These are phyloP conservation scores for Penicillium crystallinum DNA, from an alignment of 495 filamentous ascomycete genomes.

Conservation along the genomic window DNA sequence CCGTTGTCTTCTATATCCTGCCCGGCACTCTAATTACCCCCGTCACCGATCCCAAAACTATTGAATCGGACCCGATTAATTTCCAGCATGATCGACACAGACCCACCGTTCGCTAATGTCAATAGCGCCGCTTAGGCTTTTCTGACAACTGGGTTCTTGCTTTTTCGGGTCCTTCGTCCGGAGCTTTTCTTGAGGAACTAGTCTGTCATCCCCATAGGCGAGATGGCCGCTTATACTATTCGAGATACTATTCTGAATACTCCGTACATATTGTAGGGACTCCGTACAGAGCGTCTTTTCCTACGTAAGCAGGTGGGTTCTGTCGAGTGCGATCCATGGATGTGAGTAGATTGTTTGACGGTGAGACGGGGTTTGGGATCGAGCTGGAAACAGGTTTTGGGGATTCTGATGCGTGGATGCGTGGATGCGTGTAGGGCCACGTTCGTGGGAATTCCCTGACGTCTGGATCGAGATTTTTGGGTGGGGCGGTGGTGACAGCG, in stretches of 20 bases:
- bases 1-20: too few species aligned
- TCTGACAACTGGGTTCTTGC: slow-evolving; percentile 4
- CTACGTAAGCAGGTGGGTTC: not conserved
- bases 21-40: too few species aligned
- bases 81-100: slow-evolving; percentile 10
- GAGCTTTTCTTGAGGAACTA: not conserved
- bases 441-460: not conserved
- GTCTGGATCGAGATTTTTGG: not conserved
- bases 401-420: too few species aligned
- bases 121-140: slow-evolving; percentile 15
- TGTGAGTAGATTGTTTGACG: not conserved
- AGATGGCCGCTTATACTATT: not conserved
- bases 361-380: too few species aligned
- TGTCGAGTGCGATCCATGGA: not conserved
- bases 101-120: slow-evolving; percentile 20
- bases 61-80: slow-evolving; percentile 12
- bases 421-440: too few species aligned
- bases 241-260: not conserved
- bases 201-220: not conserved
- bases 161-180: slow-evolving; percentile 5
- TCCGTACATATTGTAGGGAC: not conserved
- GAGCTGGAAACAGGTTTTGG: too few species aligned
- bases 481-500: not conserved
- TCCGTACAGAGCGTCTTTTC: not conserved
- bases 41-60: slow-evolving; percentile 1